phyloP scores from a whole-genome alignment of 2,329 filamentous ascomycete genomes.

The Paraphoma chrysanthemicola region DNA sequence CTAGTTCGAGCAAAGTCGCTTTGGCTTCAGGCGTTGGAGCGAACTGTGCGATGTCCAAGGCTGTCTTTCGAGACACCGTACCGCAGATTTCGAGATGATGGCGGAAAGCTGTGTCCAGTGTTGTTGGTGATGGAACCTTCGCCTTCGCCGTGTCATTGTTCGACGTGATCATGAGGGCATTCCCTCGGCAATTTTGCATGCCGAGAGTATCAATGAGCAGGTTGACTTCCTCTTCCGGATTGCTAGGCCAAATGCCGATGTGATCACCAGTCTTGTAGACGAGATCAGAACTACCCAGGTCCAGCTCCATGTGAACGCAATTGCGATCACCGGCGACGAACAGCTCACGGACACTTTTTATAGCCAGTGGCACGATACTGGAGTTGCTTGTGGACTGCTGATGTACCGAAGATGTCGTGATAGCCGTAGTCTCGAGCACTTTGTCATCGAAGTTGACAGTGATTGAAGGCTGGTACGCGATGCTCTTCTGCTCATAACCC shows the following conservation, averaged over 20 bases:
- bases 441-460: constrained; percentile 23
- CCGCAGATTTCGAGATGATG: constrained; percentile 58
- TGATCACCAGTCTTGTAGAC: constrained; percentile 55
- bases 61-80: constrained; percentile 49
- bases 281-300: constrained; percentile 45
- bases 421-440: neutral
- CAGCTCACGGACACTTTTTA: constrained; percentile 43
- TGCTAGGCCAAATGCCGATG: constrained; percentile 51
- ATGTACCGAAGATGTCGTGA: constrained; percentile 28
- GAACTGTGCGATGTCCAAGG: constrained; percentile 49
- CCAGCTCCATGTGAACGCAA: constrained; percentile 52
- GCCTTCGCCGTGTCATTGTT: constrained; percentile 36
- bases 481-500: constrained; percentile 41
- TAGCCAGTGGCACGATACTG: constrained; percentile 38
- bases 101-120: constrained; percentile 49
- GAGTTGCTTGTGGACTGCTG: constrained; percentile 38
- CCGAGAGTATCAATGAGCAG: constrained; percentile 39
- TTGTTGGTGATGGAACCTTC: constrained; percentile 52
- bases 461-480: constrained; percentile 43
- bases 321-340: constrained; percentile 46
- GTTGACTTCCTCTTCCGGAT: constrained; percentile 49
- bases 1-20: constrained; percentile 36
- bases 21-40: constrained; percentile 45
- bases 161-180: constrained; percentile 36
- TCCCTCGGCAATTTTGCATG: constrained; percentile 19